Percentiles rank a stretch among this genome's conserved stretches.
Conservation (phyloP, 164 flowering plant species). For the Magnolia changhungtana region DNA sequence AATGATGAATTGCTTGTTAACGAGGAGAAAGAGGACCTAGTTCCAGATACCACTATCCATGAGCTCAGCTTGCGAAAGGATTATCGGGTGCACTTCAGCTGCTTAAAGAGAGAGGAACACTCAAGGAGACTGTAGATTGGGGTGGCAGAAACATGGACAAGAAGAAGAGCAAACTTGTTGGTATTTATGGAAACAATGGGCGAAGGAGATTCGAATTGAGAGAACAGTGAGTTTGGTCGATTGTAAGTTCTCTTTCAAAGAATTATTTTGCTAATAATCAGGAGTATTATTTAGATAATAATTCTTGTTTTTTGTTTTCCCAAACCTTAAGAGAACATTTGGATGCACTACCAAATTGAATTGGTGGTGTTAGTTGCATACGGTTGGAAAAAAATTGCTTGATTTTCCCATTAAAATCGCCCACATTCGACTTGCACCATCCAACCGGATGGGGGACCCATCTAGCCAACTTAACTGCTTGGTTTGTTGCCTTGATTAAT, state of each 20-base stretch:
- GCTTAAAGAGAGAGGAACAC: constrained; percentile 88
- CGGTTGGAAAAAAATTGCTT: no score
- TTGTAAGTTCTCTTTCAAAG: constrained; percentile 51
- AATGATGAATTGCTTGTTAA: constrained; percentile 38
- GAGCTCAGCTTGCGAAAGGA: constrained; percentile 91
- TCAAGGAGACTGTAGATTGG: constrained; percentile 91
- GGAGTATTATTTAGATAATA: background rate
- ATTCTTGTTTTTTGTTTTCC: background rate
- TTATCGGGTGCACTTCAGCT: constrained; percentile 77
- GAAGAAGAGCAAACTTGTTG: constrained; percentile 95
- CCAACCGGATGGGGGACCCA: background rate
- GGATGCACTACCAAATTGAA: background rate
- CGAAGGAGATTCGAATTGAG: constrained; percentile 75
- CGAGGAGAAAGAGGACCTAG: constrained; percentile 49
- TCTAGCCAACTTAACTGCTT: background rate
- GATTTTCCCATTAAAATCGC: background rate
- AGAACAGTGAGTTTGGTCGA: constrained; percentile 87
- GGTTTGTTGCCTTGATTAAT: background rate
- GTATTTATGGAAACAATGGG: constrained; percentile 57
- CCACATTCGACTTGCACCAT: background rate
- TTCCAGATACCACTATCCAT: constrained; percentile 73
- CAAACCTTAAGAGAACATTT: background rate
- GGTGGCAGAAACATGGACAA: constrained; percentile 99
- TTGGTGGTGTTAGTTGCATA: background rate
- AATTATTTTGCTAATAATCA: background rate